Evolutionary conservation across 2,329 filamentous ascomycete genomes (phyloP).

Genomic region (Ceratocystis cubensis): DNA sequence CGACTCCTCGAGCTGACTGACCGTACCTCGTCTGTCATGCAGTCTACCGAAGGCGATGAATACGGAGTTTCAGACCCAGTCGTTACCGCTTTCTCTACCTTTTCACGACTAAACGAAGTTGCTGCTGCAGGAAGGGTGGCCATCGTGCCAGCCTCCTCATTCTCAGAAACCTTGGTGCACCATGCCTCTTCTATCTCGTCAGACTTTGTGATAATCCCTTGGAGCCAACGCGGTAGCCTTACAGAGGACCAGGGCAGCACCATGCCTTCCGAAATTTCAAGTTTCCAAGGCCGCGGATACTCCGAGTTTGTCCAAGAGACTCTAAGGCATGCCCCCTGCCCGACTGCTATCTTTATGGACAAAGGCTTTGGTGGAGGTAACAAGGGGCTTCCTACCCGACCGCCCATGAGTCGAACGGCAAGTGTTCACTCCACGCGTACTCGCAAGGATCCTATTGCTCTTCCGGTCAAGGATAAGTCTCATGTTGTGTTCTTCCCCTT

Average conservation of each 20-base stretch:
- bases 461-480: slow-evolving; percentile 51
- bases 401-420: slow-evolving; percentile 32
- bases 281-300: slow-evolving; percentile 36
- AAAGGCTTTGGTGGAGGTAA: slow-evolving; percentile 29
- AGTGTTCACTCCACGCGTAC: slow-evolving; percentile 46
- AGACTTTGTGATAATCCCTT: slow-evolving; percentile 72
- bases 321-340: slow-evolving; percentile 50
- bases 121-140: slow-evolving; percentile 71
- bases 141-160: slow-evolving; percentile 64
- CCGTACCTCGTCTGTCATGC: slow-evolving; percentile 90
- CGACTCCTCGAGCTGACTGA: slow-evolving; percentile 79
- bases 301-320: slow-evolving; percentile 59
- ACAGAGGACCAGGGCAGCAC: slow-evolving; percentile 44
- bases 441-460: slow-evolving; percentile 42
- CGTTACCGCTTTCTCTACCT: slow-evolving; percentile 80
- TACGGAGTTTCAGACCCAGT: slow-evolving; percentile 54
- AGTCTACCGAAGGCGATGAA: slow-evolving; percentile 71
- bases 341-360: slow-evolving; percentile 69
- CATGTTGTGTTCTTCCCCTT: slow-evolving; percentile 84
- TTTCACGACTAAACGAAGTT: slow-evolving; percentile 72
- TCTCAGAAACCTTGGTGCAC: slow-evolving; percentile 61
- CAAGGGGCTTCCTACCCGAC: slow-evolving; percentile 2
- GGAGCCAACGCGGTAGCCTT: slow-evolving; percentile 72
- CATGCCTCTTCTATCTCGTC: slow-evolving; percentile 58
- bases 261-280: slow-evolving; percentile 11